Evolutionary conservation across 306 rosid species (phyloP), one percentile per base, ranked within the genome.

Genomic region (Vachellia collinsii): DNA sequence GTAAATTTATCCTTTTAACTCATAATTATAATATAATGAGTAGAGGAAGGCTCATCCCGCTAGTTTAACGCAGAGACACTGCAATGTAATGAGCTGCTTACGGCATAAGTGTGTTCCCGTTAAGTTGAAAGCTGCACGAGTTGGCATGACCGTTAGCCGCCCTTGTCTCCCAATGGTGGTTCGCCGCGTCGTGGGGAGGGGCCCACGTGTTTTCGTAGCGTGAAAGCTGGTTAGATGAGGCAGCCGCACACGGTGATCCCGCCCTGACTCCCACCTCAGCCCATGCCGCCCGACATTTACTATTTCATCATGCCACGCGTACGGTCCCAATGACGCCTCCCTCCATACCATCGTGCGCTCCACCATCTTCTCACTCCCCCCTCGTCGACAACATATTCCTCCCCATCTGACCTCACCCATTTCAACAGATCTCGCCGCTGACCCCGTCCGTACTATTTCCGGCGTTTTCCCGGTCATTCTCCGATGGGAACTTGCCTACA

Each of bases 361-460:
- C 75, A 74, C 79, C 81, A 64, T 51, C 77, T 22, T 64, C 43
- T 38, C 47, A 44, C 48, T 17, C 39, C 23, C 3, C 63, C 77
- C 44, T 44, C 43, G 19, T 22, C 34, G 34, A 29, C 58, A 20
- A 69, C 77, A 41, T 17, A 68, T 20, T 3, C 53, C 76, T 39
- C 41, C 61, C 76, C 69, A 72, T 82, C 83, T 54, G 19, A 37
- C 13, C 20, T 7, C 59, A 4, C 11, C 16, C 75, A 5, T 17
- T 19, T 36, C n/a, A 20, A 36, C 59, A 74, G 86, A 83, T 89
- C 85, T 85, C 83, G 29, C 82, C 77, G 41, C 83, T 37, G 65
- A 61, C 78, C 50, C 11, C 67, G 61, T 56, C 81, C 67, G 68
- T 80, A 69, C 91, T 20, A 3, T 65, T 34, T 22, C 82, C 84